Evolutionary conservation across 352 stramenopile genomes (phyloP).

Genomic region (Globisporangium nodosum): DNA sequence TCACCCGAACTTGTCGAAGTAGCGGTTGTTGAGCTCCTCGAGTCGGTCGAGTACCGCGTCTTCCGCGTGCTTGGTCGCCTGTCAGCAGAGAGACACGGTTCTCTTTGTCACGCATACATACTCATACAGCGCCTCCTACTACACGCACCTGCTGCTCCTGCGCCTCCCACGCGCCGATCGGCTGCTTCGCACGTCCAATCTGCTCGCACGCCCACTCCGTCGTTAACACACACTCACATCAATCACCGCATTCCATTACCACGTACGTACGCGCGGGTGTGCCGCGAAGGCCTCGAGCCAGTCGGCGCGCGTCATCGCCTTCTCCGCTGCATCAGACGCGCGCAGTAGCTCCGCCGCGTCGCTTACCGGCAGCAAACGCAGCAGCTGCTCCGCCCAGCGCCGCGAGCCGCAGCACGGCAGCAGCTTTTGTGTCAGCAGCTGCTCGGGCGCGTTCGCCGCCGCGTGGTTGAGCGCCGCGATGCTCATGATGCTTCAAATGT

Average conservation of each 20-base stretch:
- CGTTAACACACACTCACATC: background rate
- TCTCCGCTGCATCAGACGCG: slow-evolving; percentile 36
- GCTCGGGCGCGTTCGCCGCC: slow-evolving; percentile 17
- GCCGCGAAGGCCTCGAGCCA: slow-evolving; percentile 70
- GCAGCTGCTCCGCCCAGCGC: slow-evolving; percentile 39
- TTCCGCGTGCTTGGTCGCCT: slow-evolving; percentile 52
- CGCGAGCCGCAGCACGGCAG: slow-evolving; percentile 62
- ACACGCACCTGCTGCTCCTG: slow-evolving; percentile 57
- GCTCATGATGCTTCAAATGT: background rate
- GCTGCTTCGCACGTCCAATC: slow-evolving; percentile 63
- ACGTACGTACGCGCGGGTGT: slow-evolving; percentile 40
- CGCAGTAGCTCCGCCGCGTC: slow-evolving; percentile 35
- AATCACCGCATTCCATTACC: background rate
- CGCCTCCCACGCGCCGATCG: slow-evolving; percentile 67
- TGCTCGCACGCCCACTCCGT: slow-evolving; percentile 6
- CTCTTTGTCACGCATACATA: too few relatives aligned
- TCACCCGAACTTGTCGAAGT: slow-evolving; percentile 70
- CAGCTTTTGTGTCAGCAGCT: slow-evolving; percentile 29
- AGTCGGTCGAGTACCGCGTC: slow-evolving; percentile 48
- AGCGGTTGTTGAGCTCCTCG: slow-evolving; percentile 57
- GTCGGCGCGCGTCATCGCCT: slow-evolving; percentile 33
- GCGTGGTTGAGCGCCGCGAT: slow-evolving; percentile 37
- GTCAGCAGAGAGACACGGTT: background rate
- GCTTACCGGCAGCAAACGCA: slow-evolving; percentile 29
- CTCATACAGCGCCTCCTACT: too few relatives aligned